Evolutionary conservation across 2,329 filamentous ascomycete species (phyloP).

Genomic region (Waltergamsia citrina): DNA sequence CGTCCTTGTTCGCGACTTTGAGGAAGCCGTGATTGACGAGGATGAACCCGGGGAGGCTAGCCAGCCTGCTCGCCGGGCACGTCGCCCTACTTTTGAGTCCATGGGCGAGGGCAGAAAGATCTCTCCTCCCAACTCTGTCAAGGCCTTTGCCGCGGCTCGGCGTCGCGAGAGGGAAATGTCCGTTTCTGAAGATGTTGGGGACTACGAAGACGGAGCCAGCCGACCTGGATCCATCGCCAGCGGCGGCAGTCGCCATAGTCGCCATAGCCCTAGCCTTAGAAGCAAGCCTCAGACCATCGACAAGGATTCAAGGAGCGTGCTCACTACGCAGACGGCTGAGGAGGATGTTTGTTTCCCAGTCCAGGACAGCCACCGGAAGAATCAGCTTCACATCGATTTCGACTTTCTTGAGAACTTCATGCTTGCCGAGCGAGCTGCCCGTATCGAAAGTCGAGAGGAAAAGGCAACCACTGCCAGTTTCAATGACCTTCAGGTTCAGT

Average conservation of each 20-base stretch:
- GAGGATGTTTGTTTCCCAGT: conserved; percentile 85
- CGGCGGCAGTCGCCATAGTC: too few relatives aligned
- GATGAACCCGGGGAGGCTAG: conserved; percentile 51
- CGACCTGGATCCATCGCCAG: conserved; percentile 64
- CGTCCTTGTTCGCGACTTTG: conserved; percentile 65
- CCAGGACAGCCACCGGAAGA: conserved; percentile 55
- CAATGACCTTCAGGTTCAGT: conserved; percentile 19
- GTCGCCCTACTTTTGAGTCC: conserved; percentile 48
- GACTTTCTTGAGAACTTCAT: conserved; percentile 93
- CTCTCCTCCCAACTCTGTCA: conserved; percentile 93
- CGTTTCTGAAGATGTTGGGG: conserved; percentile 35
- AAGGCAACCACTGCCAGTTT: conserved; percentile 24
- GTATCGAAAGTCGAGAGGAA: conserved; percentile 39
- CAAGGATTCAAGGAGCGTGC: conserved; percentile 51
- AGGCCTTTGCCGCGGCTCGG: conserved; percentile 88
- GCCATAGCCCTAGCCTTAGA: too few relatives aligned
- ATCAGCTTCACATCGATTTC: conserved; percentile 79
- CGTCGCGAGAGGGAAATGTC: conserved; percentile 69
- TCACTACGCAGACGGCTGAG: conserved; percentile 63
- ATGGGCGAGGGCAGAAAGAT: conserved; percentile 53
- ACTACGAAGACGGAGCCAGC: conserved; percentile 43
- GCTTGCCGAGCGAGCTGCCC: conserved; percentile 43
- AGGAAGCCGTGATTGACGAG: conserved; percentile 67
- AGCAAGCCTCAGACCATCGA: conserved; percentile 52
- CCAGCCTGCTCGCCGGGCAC: conserved; percentile 31